Evolutionary conservation across 352 stramenopile genomes (phyloP).

Genomic region (Globisporangium uncinulatum): DNA sequence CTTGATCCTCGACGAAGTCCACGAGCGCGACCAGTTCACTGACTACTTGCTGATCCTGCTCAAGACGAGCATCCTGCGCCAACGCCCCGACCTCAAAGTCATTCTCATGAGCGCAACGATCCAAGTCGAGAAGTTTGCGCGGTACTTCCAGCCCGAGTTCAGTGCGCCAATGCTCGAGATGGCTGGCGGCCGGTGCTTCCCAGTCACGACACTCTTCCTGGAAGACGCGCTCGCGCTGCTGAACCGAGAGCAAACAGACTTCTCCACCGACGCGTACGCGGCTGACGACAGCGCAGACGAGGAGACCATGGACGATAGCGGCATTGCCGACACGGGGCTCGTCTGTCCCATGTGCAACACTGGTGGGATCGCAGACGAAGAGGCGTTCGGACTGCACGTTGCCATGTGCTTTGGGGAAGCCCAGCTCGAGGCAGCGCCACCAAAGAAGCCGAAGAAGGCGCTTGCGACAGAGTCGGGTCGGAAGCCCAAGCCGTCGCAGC

Average conservation of each 20-base stretch:
- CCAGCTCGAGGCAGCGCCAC: conserved; percentile 3
- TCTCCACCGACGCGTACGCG: conserved; percentile 13
- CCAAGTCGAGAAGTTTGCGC: conserved; percentile 89
- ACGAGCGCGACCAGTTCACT: conserved; percentile 94
- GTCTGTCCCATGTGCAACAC: conserved; percentile 82
- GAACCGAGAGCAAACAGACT: conserved; percentile 18
- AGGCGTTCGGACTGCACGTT: conserved; percentile 85
- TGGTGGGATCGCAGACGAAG: conserved; percentile 60
- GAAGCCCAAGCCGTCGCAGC: conserved; percentile 14
- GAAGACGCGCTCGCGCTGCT: conserved; percentile 77
- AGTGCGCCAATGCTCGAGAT: conserved; percentile 72
- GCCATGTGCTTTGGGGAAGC: conserved; percentile 72
- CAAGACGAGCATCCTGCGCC: conserved; percentile 80
- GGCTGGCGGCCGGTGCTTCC: conserved; percentile 79
- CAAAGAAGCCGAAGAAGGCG: conserved; percentile 6
- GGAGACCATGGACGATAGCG: background rate
- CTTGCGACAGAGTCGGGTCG: background rate
- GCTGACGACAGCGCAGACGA: conserved; percentile 1
- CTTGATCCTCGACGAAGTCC: conserved; percentile 95
- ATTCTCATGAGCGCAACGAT: conserved; percentile 97
- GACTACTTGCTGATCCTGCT: conserved; percentile 96
- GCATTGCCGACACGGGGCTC: conserved; percentile 21
- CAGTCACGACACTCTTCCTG: conserved; percentile 91
- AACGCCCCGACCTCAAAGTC: conserved; percentile 83
- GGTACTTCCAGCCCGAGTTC: conserved; percentile 86